These are phyloP conservation scores for Lasiodiplodia sp. DNA, from an alignment of 2,329 filamentous ascomycete genomes.

Conservation along the genomic window DNA sequence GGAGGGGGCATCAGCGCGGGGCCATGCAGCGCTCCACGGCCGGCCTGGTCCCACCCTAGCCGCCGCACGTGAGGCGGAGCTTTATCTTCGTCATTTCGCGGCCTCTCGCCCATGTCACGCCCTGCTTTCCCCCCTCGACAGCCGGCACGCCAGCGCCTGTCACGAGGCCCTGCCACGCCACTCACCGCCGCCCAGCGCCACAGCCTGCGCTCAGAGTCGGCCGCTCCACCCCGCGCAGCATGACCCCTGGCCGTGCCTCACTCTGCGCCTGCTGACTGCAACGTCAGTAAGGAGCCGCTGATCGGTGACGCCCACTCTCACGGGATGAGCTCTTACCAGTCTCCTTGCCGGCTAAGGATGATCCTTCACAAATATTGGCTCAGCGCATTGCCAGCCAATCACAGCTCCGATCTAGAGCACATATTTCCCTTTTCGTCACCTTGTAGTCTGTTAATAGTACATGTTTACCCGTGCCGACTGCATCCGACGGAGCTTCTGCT, in stretches of 20 bases:
- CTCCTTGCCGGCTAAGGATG: slow-evolving; percentile 3
- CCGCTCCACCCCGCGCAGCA: slow-evolving; percentile 16
- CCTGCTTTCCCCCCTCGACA: slow-evolving; percentile 2
- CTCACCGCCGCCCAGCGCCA: slow-evolving; percentile 21
- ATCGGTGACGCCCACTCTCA: slow-evolving; percentile 5
- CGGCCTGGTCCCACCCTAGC: slow-evolving; percentile 19
- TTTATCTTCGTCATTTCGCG: slow-evolving; percentile 26
- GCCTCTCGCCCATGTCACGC: slow-evolving; percentile 17
- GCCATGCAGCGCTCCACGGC: slow-evolving; percentile 6
- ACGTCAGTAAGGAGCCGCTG: slow-evolving; percentile 21
- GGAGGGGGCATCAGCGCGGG: slow-evolving; percentile 11
- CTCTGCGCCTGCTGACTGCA: slow-evolving; percentile 22
- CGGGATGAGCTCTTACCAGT: slow-evolving; percentile 14
- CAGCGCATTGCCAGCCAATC: slow-evolving; percentile 15
- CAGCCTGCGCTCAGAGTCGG: neutral
- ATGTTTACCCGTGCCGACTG: neutral
- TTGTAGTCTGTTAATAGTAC: neutral
- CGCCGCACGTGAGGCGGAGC: slow-evolving; percentile 19
- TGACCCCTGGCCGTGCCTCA: slow-evolving; percentile 29
- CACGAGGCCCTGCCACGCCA: slow-evolving; percentile 22
- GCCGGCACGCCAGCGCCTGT: neutral
- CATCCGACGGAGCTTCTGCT: slow-evolving; percentile 7
- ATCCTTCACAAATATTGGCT: slow-evolving; percentile 20
- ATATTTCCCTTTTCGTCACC: slow-evolving; percentile 6
- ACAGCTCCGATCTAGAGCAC: neutral